Evolutionary conservation across 1,139 yeast genomes (phyloP), one percentile per base, ranked within the genome.

Genomic region (Suhomyces coccinellae): DNA sequence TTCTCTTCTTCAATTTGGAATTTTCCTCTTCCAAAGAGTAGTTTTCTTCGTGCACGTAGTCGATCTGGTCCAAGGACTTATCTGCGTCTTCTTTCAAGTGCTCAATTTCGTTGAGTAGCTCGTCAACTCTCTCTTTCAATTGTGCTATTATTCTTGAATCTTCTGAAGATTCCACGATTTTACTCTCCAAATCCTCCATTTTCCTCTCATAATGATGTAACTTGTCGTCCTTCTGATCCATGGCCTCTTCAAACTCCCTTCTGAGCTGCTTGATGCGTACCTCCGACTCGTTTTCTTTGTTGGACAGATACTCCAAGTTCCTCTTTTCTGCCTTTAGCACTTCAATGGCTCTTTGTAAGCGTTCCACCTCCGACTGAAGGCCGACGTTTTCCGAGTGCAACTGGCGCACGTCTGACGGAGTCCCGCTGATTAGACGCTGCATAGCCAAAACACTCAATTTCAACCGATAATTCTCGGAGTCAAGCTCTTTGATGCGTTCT

Each of bases 391-490:
- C 69, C 36, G 64, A 63, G 30, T 73, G 59, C 36, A 76, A 49
- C 13, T 65, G 65, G 7, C 63, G 58, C 36, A 71, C 71, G 43
- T 75, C 79, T 32, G 62, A 66, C 0, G 82, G 82, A 10, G 77
- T 66, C 15, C 68, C 72, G 39, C 68, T 68, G 39, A 82, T 62
- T 42, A 76, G 71, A 52, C 78, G 69, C 32, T 77, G 72, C 49
- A 82, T 64, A 4, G 85, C 75, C 16, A 79, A 75, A 39, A 82
- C 67, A 52, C 82, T 81, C 35, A 85, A 72, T 56, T 80, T 79
- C 53, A 86, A 68, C 52, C 81, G 78, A 56, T 82, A 78, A 52
- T 84, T 85, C 45, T 85, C 90, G 24, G 77, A 72, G 50, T 79
- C 75, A 38, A 84, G 65, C 41, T 68, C 67, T 38, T 78, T 71